Conservation (phyloP, 345 rosid genomes). For the Adansonia digitata region DNA sequence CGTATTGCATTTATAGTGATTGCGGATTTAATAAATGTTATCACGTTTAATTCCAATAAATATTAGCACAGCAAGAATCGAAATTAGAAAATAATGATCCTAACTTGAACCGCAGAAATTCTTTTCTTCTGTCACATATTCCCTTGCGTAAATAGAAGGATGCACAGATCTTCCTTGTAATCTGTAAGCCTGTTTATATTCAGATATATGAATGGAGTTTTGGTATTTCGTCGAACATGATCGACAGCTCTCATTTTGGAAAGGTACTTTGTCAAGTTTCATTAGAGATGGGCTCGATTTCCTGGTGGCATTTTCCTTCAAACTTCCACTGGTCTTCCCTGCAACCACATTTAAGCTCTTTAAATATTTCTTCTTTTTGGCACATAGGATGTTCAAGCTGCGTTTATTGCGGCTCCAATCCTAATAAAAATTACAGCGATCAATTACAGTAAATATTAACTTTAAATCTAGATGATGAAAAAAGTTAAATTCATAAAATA, state of each 20-base stretch:
- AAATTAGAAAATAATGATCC: too few species aligned
- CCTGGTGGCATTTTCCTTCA: conserved; percentile 80
- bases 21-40: too few species aligned
- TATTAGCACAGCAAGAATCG: too few species aligned
- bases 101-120: too few species aligned
- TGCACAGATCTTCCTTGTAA: conserved; percentile 81
- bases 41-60: too few species aligned
- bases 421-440: too few species aligned
- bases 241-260: conserved; percentile 78
- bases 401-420: too few species aligned
- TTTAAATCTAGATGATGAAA: too few species aligned
- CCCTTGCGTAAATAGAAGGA: conserved; percentile 68
- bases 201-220: conserved; percentile 57
- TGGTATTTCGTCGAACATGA: conserved; percentile 46
- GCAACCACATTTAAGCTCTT: conserved; percentile 15
- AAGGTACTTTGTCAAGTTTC: conserved; percentile 55
- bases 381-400: background rate
- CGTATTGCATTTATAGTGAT: too few species aligned
- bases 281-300: conserved; percentile 64
- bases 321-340: conserved; percentile 92
- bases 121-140: conserved; percentile 39
- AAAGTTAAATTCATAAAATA: too few species aligned
- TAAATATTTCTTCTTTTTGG: background rate
- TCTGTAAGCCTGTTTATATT: conserved; percentile 78
- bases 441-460: too few species aligned